phyloP scores from a whole-genome alignment of 352 stramenopile genomes.

The Thraustotheca clavata region DNA sequence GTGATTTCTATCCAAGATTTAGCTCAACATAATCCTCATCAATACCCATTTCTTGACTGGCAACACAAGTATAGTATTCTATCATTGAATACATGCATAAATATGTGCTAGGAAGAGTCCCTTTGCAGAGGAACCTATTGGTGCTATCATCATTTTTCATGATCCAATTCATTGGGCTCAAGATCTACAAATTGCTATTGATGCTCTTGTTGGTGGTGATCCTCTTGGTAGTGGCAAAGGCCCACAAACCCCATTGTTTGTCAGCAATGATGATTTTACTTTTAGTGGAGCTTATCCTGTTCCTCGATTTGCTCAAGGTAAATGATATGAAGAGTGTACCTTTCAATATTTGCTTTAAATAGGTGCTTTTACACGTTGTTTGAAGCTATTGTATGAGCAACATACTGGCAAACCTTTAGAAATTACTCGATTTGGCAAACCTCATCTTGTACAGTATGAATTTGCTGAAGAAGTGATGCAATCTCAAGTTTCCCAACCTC shows the following conservation, averaged over 20 bases:
- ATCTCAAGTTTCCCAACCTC: conserved; percentile 32
- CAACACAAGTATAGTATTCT: conserved; percentile 38
- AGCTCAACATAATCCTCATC: conserved; percentile 49
- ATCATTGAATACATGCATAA: background rate
- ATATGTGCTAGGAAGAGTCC: conserved; percentile 31
- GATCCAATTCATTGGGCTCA: conserved; percentile 84
- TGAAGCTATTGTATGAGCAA: conserved; percentile 66
- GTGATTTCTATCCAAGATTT: conserved; percentile 67
- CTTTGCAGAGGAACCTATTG: conserved; percentile 60
- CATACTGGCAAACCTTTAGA: conserved; percentile 51
- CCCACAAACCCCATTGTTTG: conserved; percentile 67
- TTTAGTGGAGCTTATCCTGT: conserved; percentile 77
- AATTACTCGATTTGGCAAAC: conserved; percentile 78
- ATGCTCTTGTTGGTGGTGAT: conserved; percentile 78
- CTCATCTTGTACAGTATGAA: conserved; percentile 75
- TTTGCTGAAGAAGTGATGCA: conserved; percentile 56
- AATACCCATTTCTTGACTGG: conserved; percentile 76
- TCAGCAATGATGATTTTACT: conserved; percentile 85
- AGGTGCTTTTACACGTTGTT: conserved; percentile 68
- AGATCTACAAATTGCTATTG: conserved; percentile 82
- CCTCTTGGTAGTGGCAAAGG: conserved; percentile 53
- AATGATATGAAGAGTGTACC: background rate
- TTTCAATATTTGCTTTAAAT: background rate
- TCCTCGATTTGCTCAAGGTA: conserved; percentile 76
- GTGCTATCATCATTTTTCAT: conserved; percentile 86